A percentile compares a stretch with the other conserved stretches of the same genome.
Evolutionary conservation across 2,329 filamentous ascomycete species (phyloP).

Genomic region (Calonectria crousiana): DNA sequence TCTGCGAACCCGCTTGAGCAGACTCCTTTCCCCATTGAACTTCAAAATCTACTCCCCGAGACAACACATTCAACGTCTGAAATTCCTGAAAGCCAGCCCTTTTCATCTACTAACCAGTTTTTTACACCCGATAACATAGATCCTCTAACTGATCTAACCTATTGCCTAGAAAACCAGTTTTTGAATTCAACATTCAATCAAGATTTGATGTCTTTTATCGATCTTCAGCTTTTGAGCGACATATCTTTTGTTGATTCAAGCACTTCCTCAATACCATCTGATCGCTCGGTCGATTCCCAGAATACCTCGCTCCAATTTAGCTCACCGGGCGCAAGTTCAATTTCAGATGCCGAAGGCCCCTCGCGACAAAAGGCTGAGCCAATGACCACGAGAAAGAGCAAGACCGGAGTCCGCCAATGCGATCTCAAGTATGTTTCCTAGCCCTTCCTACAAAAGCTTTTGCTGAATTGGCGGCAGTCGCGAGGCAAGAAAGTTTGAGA

Average conservation of each 20-base stretch:
- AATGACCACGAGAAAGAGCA: neutral
- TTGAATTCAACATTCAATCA: neutral
- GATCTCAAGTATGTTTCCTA: neutral
- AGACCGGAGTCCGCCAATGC: neutral
- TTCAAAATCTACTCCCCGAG: neutral
- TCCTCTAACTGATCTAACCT: neutral
- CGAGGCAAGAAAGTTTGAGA: neutral
- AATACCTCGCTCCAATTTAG: neutral
- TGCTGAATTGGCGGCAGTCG: neutral
- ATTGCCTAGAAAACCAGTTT: neutral
- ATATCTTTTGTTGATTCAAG: neutral
- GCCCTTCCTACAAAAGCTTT: rapidly evolving
- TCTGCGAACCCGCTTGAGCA: neutral
- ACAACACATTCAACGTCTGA: neutral
- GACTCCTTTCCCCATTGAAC: neutral
- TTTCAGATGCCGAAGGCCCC: neutral
- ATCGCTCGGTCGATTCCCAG: neutral
- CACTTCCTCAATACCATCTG: neutral
- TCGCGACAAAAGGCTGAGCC: neutral
- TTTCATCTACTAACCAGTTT: neutral
- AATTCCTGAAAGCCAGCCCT: neutral
- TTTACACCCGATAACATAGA: neutral
- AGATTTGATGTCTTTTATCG: neutral
- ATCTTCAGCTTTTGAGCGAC: neutral
- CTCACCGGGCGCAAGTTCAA: neutral